Base-by-base conservation (phyloP, 1,139 yeast genomes). In the Debaryomycetaceae sp. region DNA sequence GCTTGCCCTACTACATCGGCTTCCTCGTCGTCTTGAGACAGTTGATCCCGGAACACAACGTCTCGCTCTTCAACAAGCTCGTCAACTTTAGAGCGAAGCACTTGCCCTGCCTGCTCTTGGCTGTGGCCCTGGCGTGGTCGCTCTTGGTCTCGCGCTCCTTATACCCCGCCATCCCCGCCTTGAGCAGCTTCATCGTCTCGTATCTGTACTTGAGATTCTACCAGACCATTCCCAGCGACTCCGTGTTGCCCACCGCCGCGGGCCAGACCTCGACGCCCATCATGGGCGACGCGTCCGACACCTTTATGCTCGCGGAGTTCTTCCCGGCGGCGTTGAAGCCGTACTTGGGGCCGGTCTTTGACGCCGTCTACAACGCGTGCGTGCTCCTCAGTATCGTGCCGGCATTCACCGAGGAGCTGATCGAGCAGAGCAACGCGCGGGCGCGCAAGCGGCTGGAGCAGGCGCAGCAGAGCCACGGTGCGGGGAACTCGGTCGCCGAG, bases 21-120 rank as follows among this genome's bases (percentile, higher is more conserved):
- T 79, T 82, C 41, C 57, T 86, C 34, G 94, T 87, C 22, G 92
- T 86, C 6, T 73, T 85, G 49, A 86, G 85, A 52, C 96, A 87
- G 52, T 61, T 83, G 41, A 74, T 82, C 20, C 96, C 96, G 4
- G 96, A 87, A 48, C 93, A 85, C 46, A 77, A 83, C 32, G 68
- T 85, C 32, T 71, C 73, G 16, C 55, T 86, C 25, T 74, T 80
- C 46, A 66, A 73, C 32, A 77, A 85, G 0, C 48, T 67, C 15
- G 51, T 80, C 33, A 74, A 77, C 41, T 66, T 79, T 37, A 68
- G 94, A 39, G 74, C 77, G 31, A 77, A 83, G 52, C 80, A 82
- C 37, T 50, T 83, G 25, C 92, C 93, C 10, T 72, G 82, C 40
- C 63, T 79, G 3, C 51, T 71, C 15, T 53, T 83, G 30, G 37